Evolutionary conservation across 1,284 basidiomycete species (phyloP), one percentile per base, ranked within the genome.

Genomic region (Moniliella sp.): DNA sequence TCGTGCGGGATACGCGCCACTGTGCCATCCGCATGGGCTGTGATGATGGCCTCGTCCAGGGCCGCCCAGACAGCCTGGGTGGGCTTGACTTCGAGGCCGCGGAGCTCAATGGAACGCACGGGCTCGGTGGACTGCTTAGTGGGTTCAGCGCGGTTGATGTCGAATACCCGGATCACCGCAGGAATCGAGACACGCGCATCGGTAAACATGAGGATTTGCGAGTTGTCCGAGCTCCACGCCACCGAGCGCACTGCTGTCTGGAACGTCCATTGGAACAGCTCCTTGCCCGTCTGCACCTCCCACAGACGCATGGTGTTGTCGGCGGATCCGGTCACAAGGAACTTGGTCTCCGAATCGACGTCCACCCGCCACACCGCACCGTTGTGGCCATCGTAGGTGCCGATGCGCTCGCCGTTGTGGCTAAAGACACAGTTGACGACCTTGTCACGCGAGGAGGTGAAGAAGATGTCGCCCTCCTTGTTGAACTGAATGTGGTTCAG

Each of bases 381-480:
- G 58, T 94, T 94, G 65, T 94, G 76, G 27, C 84, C 91, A 35
- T 83, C 75, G 62, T 93, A 94, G 35, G 91, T 97, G 30, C 88
- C 91, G 51, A 97, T 65, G 39, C 91, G 70, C 67, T 97, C 88
- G 45, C 91, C 91, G 57, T 99, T 99, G 57, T 91, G 82, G n/a
- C 86, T 78, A 65, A 75, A 94, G 84, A 86, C 93, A 31, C 81
- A 83, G 58, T 93, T 94, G 63, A 94, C 81, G 50, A 81, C 63
- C 52, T 78, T 72, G 62, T 99, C 88, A 70, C 97, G 97, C 53
- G 83, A 86, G 55, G 77, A 81, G 16, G 84, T 78, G 65, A 97
- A 94, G 35, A 99, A 70, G 9, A 97, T 69, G 63, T 97, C 88
- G 45, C 88, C 88, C 61, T 97, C 88, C 36, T 69, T 66, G 69